Evolutionary conservation across 2,329 filamentous ascomycete genomes (phyloP).

Genomic region (Aspergillaceae sp.): DNA sequence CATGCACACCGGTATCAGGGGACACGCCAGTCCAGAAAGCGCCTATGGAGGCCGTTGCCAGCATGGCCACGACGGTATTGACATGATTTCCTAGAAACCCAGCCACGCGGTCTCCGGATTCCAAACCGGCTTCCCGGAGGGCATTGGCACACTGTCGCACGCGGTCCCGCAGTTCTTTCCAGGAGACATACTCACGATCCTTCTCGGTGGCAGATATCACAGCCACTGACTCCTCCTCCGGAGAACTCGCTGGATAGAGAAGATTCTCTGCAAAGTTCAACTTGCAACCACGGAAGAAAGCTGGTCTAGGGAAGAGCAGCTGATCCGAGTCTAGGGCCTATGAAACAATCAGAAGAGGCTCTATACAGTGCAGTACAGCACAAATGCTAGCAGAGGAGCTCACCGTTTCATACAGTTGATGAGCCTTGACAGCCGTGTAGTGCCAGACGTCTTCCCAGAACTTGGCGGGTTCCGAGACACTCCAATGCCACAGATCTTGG

Average conservation of each 20-base stretch:
- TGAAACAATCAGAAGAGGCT: not conserved
- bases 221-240: slow-evolving; percentile 54
- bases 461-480: slow-evolving; percentile 60
- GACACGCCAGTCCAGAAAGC: slow-evolving; percentile 90
- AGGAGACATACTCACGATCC: slow-evolving; percentile 57
- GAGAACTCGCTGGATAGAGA: slow-evolving; percentile 60
- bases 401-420: slow-evolving; percentile 45
- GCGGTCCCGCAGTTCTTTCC: slow-evolving; percentile 69
- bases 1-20: slow-evolving; percentile 84
- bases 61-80: slow-evolving; percentile 78
- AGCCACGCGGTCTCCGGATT: slow-evolving; percentile 53
- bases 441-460: slow-evolving; percentile 88
- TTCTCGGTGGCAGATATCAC: slow-evolving; percentile 77
- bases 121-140: slow-evolving; percentile 58
- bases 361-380: not conserved
- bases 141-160: slow-evolving; percentile 66
- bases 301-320: slow-evolving; percentile 75
- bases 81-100: slow-evolving; percentile 83
- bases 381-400: slow-evolving; percentile 7
- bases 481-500: slow-evolving; percentile 75
- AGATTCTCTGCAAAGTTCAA: slow-evolving; percentile 96
- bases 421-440: slow-evolving; percentile 66
- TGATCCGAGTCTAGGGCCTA: slow-evolving; percentile 61
- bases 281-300: slow-evolving; percentile 70
- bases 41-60: slow-evolving; percentile 72